Evolutionary conservation across 768 basidiomycete genomes (phyloP), one percentile per base, ranked within the genome.

Genomic region (Rhizopogon sp.): DNA sequence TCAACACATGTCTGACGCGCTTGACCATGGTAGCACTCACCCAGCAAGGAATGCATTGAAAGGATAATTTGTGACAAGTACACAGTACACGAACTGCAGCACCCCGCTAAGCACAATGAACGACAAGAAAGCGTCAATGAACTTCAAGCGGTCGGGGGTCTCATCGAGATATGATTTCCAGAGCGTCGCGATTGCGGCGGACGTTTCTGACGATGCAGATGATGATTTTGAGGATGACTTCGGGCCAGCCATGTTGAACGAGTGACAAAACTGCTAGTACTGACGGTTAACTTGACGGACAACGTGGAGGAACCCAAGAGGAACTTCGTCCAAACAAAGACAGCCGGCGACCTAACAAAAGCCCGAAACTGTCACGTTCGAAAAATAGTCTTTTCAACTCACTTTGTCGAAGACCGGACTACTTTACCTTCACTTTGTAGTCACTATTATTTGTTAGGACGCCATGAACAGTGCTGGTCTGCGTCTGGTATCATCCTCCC

Each of bases 21-120:
- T 10, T 13, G 43, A 17, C 25, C 17, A 52, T 37, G 1, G 16
- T 13, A 44, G 39, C 17, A 3, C 90, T 58, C 72, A 98, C 97
- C 93, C 95, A 59, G 93, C 87, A 62, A 98, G 72, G 74, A 99
- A 99, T 39, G 97, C 93, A 62, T 99, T 98, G 79, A 95, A 98
- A 22, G 97, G 97, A 73, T 85, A 98, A 74, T 85, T 89, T 55
- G 93, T 93, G 58, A 99, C 79, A 60, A 93, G 77, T 31, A 96
- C 72, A 74, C 96, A 93, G 75, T 98, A 98, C 9, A 81, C 73
- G 74, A 99, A 98, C 69, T 98, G 95, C 43, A 84, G 67, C 56
- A 95, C 79, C 63, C 97, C 97, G 2, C 90, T 90, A 44, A 96
- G 78, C 76, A 98, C 85, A 64, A 96, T 80, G 79, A 96, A 97